Evolutionary conservation across 305 asterid genomes (phyloP).

Genomic region (Fraxinus sp.): DNA sequence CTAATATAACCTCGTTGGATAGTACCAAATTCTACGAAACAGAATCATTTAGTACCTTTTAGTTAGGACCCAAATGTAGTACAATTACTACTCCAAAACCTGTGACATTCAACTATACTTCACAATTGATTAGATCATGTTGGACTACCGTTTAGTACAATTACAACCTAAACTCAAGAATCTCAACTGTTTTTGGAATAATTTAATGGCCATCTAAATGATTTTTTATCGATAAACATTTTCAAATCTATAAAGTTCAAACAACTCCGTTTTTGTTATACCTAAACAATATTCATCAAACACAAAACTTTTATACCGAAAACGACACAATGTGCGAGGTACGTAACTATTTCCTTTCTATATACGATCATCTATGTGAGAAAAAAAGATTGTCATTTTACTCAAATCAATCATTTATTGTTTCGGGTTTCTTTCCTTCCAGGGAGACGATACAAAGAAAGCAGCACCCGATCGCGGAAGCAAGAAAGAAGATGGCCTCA

Average conservation of each 20-base stretch:
- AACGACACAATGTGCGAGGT: constrained; percentile 62
- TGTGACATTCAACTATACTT: background rate
- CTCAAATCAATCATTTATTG: background rate
- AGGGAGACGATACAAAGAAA: constrained; percentile 53
- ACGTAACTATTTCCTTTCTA: constrained; percentile 1
- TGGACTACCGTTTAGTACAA: background rate
- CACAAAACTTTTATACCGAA: background rate
- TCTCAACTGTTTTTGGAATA: background rate
- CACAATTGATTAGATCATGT: too few relatives aligned
- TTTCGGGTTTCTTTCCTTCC: constrained; percentile 13
- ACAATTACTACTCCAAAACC: background rate
- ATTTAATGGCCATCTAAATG: background rate
- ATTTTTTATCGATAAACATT: background rate
- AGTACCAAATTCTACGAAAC: background rate
- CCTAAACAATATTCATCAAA: background rate
- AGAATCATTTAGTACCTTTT: background rate
- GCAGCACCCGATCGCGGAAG: constrained; percentile 41
- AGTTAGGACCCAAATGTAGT: background rate
- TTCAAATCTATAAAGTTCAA: constrained; percentile 37
- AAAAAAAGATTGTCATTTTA: background rate
- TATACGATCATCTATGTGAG: background rate
- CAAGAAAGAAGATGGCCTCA: constrained; percentile 36
- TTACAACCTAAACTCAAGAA: background rate
- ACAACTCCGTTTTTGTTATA: constrained; percentile 18
- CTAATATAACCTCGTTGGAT: background rate